A percentile compares a stretch with the other conserved stretches of the same genome.
Evolutionary conservation across 2,329 filamentous ascomycete species (phyloP).

Genomic region (Lecanosticta acicola): DNA sequence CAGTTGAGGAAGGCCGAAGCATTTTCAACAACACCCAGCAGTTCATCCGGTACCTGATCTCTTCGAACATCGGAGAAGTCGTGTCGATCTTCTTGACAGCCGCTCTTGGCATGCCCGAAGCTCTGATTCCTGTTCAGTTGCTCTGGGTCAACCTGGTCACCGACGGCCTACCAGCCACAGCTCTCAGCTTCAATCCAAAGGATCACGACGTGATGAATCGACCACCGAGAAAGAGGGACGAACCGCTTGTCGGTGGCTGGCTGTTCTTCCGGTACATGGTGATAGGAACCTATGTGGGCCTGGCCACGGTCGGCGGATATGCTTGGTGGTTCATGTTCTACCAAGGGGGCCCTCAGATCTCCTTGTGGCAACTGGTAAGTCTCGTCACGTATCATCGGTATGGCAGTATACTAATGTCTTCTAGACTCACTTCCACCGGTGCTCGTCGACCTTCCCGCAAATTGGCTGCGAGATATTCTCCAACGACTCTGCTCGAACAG

Average conservation of each 20-base stretch:
- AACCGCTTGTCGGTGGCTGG: slow-evolving; percentile 89
- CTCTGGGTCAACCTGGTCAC: slow-evolving; percentile 99
- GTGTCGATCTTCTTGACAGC: slow-evolving; percentile 98
- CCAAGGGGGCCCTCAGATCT: slow-evolving; percentile 80
- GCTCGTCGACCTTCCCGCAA: slow-evolving; percentile 75
- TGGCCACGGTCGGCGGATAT: slow-evolving; percentile 92
- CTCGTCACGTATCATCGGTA: neutral
- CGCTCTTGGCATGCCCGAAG: slow-evolving; percentile 94
- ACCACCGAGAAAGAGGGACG: slow-evolving; percentile 83
- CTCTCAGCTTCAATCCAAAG: slow-evolving; percentile 95
- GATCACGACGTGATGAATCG: slow-evolving; percentile 97
- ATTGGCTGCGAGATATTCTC: slow-evolving; percentile 90
- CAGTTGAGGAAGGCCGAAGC: slow-evolving; percentile 92
- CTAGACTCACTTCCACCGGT: slow-evolving; percentile 83
- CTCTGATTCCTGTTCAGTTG: slow-evolving; percentile 91
- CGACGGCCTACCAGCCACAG: slow-evolving; percentile 91
- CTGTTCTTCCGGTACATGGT: slow-evolving; percentile 96
- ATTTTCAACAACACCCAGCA: slow-evolving; percentile 99
- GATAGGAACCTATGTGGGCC: slow-evolving; percentile 89
- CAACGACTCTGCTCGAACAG: slow-evolving; percentile 78
- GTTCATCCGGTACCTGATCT: slow-evolving; percentile 98
- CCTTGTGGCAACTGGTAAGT: slow-evolving; percentile 72
- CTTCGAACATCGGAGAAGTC: slow-evolving; percentile 97
- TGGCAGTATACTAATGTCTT: slow-evolving; percentile 9
- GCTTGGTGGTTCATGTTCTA: slow-evolving; percentile 99